Percentiles rank a stretch among this genome's conserved stretches.
Evolutionary conservation across 129 eudicot species (phyloP).

Genomic region (Glebionis coronaria): DNA sequence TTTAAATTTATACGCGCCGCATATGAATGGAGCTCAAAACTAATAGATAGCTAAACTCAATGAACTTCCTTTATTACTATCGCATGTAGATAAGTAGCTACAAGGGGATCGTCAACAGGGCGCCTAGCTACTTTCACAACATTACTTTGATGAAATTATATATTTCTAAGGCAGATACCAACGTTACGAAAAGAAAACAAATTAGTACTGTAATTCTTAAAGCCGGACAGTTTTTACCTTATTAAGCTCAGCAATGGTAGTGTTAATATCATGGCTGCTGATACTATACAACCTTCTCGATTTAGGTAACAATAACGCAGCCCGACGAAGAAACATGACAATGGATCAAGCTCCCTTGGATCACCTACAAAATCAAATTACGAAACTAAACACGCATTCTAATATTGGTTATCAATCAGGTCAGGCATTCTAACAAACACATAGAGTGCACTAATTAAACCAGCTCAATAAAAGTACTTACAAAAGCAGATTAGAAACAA

Average conservation of each 20-base stretch:
- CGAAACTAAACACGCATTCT: slow-evolving; percentile 3
- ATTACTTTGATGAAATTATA: background rate
- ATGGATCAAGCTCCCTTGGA: slow-evolving; percentile 11
- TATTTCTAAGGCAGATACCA: background rate
- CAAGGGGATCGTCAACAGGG: no score
- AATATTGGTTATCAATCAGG: no score
- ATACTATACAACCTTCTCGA: slow-evolving; percentile 26
- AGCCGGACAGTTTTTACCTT: slow-evolving; percentile 41
- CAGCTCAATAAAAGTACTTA: background rate
- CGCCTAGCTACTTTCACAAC: no score
- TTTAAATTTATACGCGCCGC: no score
- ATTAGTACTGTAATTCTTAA: background rate
- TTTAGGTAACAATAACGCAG: slow-evolving; percentile 18
- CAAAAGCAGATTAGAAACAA: no score
- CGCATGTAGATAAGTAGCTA: no score
- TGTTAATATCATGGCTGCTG: slow-evolving; percentile 41
- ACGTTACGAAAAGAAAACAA: background rate
- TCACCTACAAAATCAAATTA: slow-evolving; percentile 20
- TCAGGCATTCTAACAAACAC: slow-evolving; percentile 48
- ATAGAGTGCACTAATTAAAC: slow-evolving; percentile 16
- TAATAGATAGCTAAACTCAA: no score
- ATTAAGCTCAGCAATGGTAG: slow-evolving; percentile 63
- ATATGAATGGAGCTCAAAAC: no score
- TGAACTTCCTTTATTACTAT: no score
- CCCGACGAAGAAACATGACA: slow-evolving; percentile 26